Base-by-base conservation (phyloP, 1,139 yeast genomes). In the Blastobotrys elegans region DNA sequence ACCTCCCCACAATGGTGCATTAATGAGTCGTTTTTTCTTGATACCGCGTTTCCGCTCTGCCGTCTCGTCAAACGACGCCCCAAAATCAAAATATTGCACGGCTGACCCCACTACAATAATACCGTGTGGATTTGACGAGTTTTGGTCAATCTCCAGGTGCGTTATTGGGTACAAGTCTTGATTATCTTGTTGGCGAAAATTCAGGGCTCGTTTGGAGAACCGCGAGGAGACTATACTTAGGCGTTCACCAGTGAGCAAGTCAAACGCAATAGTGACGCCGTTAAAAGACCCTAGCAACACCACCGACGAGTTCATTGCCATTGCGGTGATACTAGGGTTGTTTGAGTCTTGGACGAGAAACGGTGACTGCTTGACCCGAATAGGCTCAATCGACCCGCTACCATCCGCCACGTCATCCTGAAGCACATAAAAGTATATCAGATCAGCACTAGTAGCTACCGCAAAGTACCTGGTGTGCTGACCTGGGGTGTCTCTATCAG, bases 41-140 rank as follows among this genome's bases (percentile, higher is more conserved):
- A 64, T 53, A 1, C 57, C 59, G 29, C 62, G 65, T 51, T 58
- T 69, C 59, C 53, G 57, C 41, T 51, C 53, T 21, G 57, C 52
- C 3, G 50, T 53, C 24, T 53, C 50, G 31, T 53, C 55, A 27
- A 52, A 47, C 17, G 57, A 57, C 13, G 70, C 71, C 4, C 90
- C 92, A 63, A 79, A 74, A 53, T 78, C 79, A 59, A 83, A 82
- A 58, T 77, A 80, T 57, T 82, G 88, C 1, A 82, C 66, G 1
- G 76, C 68, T 20, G 80, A 76, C 2, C 81, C 82, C 46, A 80
- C 74, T 1, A 75, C 68, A 2, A 81, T 66, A 2, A 80, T 60
- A 1, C 89, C 90, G 50, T 72, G 72, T 1, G 78, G 69, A 10
- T 70, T 67, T 6, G 57, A 33, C 60, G 75, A 58, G 49, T 72